phyloP scores from a whole-genome alignment of 768 basidiomycete species.

The Gyrodon lividus region DNA sequence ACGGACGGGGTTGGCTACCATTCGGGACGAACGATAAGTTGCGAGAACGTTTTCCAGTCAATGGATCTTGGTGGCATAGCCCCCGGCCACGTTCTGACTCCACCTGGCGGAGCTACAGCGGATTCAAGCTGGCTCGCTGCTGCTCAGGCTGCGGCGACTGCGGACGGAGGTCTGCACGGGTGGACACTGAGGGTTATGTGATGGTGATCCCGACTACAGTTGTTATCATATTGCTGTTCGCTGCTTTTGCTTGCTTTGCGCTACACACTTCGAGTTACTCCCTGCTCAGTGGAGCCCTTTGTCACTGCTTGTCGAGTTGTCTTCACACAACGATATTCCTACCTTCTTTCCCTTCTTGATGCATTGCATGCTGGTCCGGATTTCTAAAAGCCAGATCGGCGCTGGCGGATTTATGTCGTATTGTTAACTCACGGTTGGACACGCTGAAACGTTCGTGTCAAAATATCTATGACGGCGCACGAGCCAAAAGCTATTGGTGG shows the following conservation, averaged over 20 bases:
- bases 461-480: neutral
- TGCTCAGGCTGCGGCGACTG: slow-evolving; percentile 64
- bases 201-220: slow-evolving; percentile 17
- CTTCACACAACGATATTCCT: slow-evolving; percentile 11
- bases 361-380: slow-evolving; percentile 1
- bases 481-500: slow-evolving; percentile 12
- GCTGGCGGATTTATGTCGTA: slow-evolving; percentile 23
- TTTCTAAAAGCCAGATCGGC: slow-evolving; percentile 12
- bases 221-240: slow-evolving; percentile 26
- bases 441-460: slow-evolving; percentile 34
- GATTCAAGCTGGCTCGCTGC: slow-evolving; percentile 74
- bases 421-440: slow-evolving; percentile 22
- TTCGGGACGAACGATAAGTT: slow-evolving; percentile 79
- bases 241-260: slow-evolving; percentile 24
- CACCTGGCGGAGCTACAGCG: slow-evolving; percentile 43
- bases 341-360: slow-evolving; percentile 2
- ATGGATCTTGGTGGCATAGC: slow-evolving; percentile 59
- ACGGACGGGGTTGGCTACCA: slow-evolving; percentile 88
- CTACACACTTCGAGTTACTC: slow-evolving; percentile 23
- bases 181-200: slow-evolving; percentile 84
- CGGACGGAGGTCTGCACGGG: slow-evolving; percentile 65
- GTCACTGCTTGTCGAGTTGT: neutral
- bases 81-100: slow-evolving; percentile 43
- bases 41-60: slow-evolving; percentile 74
- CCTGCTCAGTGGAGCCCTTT: slow-evolving; percentile 10